A percentile compares a stretch with the other conserved stretches of the same genome.
phyloP scores from a whole-genome alignment of 1,284 basidiomycete genomes.

The Pholiota adiposa region DNA sequence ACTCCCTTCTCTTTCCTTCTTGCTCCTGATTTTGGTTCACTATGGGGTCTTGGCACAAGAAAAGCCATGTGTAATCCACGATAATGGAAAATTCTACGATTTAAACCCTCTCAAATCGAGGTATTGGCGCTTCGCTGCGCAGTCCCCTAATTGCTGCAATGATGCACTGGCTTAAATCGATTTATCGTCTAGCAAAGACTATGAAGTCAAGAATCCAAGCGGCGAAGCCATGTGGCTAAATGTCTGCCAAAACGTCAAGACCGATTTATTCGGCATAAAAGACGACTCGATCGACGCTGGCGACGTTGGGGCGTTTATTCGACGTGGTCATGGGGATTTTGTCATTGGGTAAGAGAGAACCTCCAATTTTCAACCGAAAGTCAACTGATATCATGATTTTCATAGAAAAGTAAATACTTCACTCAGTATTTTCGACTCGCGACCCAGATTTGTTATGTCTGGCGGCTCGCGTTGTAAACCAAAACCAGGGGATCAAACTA shows the following conservation, averaged over 20 bases:
- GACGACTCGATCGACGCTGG: slow-evolving; percentile 47
- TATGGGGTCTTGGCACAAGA: slow-evolving; percentile 33
- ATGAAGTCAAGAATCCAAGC: slow-evolving; percentile 51
- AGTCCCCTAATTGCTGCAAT: slow-evolving; percentile 3
- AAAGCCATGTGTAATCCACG: slow-evolving; percentile 45
- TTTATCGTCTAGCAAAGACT: slow-evolving; percentile 58
- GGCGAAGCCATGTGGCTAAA: slow-evolving; percentile 60
- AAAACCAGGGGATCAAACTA: slow-evolving; percentile 39
- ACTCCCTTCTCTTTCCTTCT: slow-evolving; percentile 8
- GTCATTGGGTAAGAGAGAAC: slow-evolving; percentile 64
- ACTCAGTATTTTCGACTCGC: slow-evolving; percentile 51
- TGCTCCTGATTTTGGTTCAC: slow-evolving; percentile 10
- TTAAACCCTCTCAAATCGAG: slow-evolving; percentile 59
- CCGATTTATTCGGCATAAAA: slow-evolving; percentile 61
- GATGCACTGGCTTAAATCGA: slow-evolving; percentile 4
- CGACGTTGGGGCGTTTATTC: slow-evolving; percentile 65
- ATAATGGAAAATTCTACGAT: slow-evolving; percentile 62
- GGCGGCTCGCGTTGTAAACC: slow-evolving; percentile 62
- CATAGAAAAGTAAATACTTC: slow-evolving; percentile 64
- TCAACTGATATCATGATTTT: background rate
- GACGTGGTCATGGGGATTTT: slow-evolving; percentile 67
- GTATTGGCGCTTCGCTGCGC: slow-evolving; percentile 34
- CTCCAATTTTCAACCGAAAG: background rate
- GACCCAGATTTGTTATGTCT: slow-evolving; percentile 53
- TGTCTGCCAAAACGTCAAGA: slow-evolving; percentile 59